A percentile compares a stretch with the other conserved stretches of the same genome.
These are phyloP conservation scores for Hericium coralloides DNA, from an alignment of 768 basidiomycete genomes.

Conservation along the genomic window DNA sequence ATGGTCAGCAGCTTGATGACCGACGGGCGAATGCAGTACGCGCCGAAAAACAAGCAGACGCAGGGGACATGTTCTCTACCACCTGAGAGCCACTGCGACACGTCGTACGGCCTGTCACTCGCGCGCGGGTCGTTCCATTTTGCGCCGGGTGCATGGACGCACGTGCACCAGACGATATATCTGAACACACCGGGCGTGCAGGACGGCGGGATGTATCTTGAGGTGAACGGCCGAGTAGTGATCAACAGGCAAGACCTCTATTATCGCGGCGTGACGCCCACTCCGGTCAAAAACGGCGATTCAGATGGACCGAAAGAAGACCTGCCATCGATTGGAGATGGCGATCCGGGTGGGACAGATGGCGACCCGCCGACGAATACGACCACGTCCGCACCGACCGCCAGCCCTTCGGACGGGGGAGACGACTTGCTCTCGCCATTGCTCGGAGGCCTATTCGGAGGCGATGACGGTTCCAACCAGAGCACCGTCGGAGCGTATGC, in stretches of 20 bases:
- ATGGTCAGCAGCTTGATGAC: background rate
- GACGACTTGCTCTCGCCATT: background rate
- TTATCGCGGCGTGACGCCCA: constrained; percentile 36
- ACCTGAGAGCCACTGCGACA: constrained; percentile 52
- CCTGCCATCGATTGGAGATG: background rate
- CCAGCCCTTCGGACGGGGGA: background rate
- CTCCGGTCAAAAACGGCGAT: constrained; percentile 17
- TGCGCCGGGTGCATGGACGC: constrained; percentile 59
- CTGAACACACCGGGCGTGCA: constrained; percentile 69
- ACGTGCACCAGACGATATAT: constrained; percentile 53
- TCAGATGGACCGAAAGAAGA: background rate
- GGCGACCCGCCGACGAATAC: too few species aligned
- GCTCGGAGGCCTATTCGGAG: background rate
- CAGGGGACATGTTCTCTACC: constrained; percentile 45
- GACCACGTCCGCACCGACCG: too few species aligned
- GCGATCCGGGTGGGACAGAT: background rate
- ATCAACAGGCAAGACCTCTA: constrained; percentile 50
- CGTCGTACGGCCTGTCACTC: constrained; percentile 63
- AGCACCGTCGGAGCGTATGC: too few species aligned
- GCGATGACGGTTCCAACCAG: too few species aligned
- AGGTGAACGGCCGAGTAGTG: constrained; percentile 49
- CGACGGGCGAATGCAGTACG: constrained; percentile 42
- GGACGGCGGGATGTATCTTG: constrained; percentile 56
- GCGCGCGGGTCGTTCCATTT: constrained; percentile 66
- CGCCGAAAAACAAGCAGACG: constrained; percentile 63